These are phyloP conservation scores for Podospora tetraspora DNA, from an alignment of 495 filamentous ascomycete species.

Conservation along the genomic window DNA sequence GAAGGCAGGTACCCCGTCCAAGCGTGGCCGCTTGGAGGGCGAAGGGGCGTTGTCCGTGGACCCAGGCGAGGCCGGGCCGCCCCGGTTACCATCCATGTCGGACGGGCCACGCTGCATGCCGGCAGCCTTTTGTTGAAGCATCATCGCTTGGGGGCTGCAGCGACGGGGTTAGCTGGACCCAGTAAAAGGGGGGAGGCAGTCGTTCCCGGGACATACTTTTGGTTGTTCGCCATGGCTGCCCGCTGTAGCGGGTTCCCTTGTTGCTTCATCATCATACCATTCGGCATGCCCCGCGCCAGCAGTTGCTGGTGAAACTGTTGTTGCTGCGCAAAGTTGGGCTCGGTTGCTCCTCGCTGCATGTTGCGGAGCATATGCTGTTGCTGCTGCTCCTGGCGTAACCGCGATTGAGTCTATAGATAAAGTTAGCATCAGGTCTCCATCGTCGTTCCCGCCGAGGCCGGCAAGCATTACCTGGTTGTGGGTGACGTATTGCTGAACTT, in stretches of 20 bases:
- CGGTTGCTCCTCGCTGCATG: slow-evolving; percentile 40
- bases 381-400: slow-evolving; percentile 60
- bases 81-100: slow-evolving; percentile 78
- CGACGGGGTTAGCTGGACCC: slow-evolving; percentile 27
- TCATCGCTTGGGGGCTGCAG: slow-evolving; percentile 60
- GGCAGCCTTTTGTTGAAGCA: slow-evolving; percentile 58
- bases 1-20: slow-evolving; percentile 63
- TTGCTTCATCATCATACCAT: slow-evolving; percentile 44
- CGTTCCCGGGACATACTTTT: slow-evolving; percentile 49
- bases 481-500: slow-evolving; percentile 63
- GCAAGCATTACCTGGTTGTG: slow-evolving; percentile 69
- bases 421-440: slow-evolving; percentile 17
- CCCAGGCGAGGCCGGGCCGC: slow-evolving; percentile 74
- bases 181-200: background rate
- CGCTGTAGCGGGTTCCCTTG: slow-evolving; percentile 58
- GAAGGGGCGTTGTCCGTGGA: slow-evolving; percentile 85
- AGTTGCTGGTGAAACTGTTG: slow-evolving; percentile 49
- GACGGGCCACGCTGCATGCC: slow-evolving; percentile 83
- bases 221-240: slow-evolving; percentile 73
- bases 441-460: background rate
- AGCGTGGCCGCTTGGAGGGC: slow-evolving; percentile 83
- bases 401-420: slow-evolving; percentile 52
- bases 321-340: slow-evolving; percentile 36
- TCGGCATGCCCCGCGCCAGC: slow-evolving; percentile 38
- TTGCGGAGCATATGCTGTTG: slow-evolving; percentile 60